Evolutionary conservation across 2,329 filamentous ascomycete species (phyloP), one percentile per base, ranked within the genome.

Genomic region (Knufia fluminis): DNA sequence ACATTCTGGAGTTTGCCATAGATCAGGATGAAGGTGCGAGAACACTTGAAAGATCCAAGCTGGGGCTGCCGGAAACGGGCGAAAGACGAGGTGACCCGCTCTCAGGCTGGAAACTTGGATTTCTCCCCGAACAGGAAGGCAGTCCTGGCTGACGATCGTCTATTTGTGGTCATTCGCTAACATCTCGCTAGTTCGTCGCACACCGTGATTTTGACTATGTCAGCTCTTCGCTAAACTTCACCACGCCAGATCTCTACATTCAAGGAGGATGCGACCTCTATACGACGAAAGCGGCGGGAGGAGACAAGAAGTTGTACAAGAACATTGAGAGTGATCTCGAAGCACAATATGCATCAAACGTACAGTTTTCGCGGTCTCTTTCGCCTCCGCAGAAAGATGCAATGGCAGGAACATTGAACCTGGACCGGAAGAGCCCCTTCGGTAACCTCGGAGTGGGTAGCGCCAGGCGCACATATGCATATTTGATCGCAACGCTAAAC

Each of bases 241-340:
- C 92, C 62, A 96, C 91, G 1, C 81, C 86, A 46, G 91, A 97
- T 65, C 90, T 88, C 64, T 86, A 91, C 59, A 85, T 98, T 53
- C 84, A 89, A 23, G 92, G 92, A 60, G 86, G 87, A 57, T 97
- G 91, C 74, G 92, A 98, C 67, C 77, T 97, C 16, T 98, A 96
- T 74, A 97, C 91, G 8, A 96, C 90, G 22, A 98, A 98, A 69
- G 90, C 92, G 24, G 89, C 91, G 49, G 89, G 90, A 40, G 83
- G 84, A 55, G 92, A 98, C 66, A 96, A 96, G 78, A 97, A 97
- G 65, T 75, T 98, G 7, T 96, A 96, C 75, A 94, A 90, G 69
- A 86, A 84, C 64, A 97, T 98, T 63, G 90, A 96, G 65, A 82
- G 86, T 62, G 89, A 86, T 24, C 79, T 98, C 52, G 89, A 94